A percentile compares a stretch with the other conserved stretches of the same genome.
Evolutionary conservation across 2,329 filamentous ascomycete species (phyloP).

Genomic region (Didymella exigua): DNA sequence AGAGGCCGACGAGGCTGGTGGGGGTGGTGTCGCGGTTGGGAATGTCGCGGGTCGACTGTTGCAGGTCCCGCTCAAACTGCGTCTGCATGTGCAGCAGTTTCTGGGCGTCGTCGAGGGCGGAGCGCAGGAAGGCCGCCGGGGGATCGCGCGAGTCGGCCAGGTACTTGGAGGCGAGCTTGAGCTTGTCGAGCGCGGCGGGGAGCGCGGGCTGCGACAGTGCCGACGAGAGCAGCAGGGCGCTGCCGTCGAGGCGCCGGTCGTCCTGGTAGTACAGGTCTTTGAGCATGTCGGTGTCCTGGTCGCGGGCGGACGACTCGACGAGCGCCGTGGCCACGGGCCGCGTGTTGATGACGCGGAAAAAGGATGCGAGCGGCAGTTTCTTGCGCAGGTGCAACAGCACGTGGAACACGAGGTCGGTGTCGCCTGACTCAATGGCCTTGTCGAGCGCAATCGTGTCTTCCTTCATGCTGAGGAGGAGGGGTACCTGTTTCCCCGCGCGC

Average conservation of each 20-base stretch:
- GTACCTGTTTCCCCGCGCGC: conserved; percentile 93
- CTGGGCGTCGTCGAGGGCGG: conserved; percentile 77
- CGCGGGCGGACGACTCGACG: conserved; percentile 80
- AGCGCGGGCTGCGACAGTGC: conserved; percentile 75
- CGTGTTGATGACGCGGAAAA: conserved; percentile 89
- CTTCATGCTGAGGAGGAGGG: conserved; percentile 89
- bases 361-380: conserved; percentile 85
- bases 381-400: conserved; percentile 88
- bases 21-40: conserved; percentile 14
- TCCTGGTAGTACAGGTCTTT: conserved; percentile 99
- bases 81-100: conserved; percentile 86
- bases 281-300: conserved; percentile 79
- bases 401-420: conserved; percentile 89
- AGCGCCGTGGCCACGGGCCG: conserved; percentile 86
- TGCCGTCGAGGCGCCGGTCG: conserved; percentile 85
- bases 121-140: conserved; percentile 70
- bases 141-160: conserved; percentile 83
- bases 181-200: conserved; percentile 77
- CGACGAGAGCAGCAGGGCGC: conserved; percentile 84
- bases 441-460: conserved; percentile 94
- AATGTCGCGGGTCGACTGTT: conserved; percentile 54
- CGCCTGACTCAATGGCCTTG: conserved; percentile 94
- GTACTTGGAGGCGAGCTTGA: conserved; percentile 83
- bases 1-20: conserved; percentile 76
- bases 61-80: conserved; percentile 79